phyloP scores from a whole-genome alignment of 2,329 filamentous ascomycete genomes.

The Simplicillium sp. region DNA sequence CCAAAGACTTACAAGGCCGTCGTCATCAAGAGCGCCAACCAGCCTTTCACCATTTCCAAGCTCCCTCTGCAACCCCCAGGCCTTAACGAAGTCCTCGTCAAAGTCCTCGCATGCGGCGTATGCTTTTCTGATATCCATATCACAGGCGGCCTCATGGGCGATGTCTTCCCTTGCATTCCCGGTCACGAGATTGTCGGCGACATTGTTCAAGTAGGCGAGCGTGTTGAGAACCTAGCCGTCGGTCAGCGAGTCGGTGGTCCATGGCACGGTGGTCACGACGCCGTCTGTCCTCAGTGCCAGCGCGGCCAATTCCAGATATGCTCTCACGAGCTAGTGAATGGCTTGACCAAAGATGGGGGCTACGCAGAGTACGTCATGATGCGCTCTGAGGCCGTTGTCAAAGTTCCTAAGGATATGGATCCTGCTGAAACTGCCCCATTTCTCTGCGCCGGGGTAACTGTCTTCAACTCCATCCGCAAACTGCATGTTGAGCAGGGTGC shows the following conservation, averaged over 20 bases:
- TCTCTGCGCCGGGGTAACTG: slow-evolving; percentile 55
- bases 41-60: slow-evolving; percentile 48
- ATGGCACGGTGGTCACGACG: slow-evolving; percentile 60
- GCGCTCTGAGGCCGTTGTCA: slow-evolving; percentile 49
- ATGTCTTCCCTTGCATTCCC: slow-evolving; percentile 50
- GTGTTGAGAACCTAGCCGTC: slow-evolving; percentile 46
- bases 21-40: slow-evolving; percentile 42
- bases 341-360: slow-evolving; percentile 55
- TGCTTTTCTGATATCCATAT: slow-evolving; percentile 53
- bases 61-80: slow-evolving; percentile 46
- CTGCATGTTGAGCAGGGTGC: slow-evolving; percentile 40
- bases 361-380: slow-evolving; percentile 56
- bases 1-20: slow-evolving; percentile 61
- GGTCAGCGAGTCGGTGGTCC: slow-evolving; percentile 59
- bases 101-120: slow-evolving; percentile 62
- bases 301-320: slow-evolving; percentile 56
- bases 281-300: slow-evolving; percentile 48
- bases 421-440: slow-evolving; percentile 47
- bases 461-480: slow-evolving; percentile 50
- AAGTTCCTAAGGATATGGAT: slow-evolving; percentile 41
- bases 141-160: slow-evolving; percentile 39
- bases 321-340: slow-evolving; percentile 48
- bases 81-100: slow-evolving; percentile 54
- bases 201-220: slow-evolving; percentile 49
- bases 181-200: slow-evolving; percentile 67